phyloP scores from a whole-genome alignment of 2,329 filamentous ascomycete genomes.

The Westerdykella aurantiaca region DNA sequence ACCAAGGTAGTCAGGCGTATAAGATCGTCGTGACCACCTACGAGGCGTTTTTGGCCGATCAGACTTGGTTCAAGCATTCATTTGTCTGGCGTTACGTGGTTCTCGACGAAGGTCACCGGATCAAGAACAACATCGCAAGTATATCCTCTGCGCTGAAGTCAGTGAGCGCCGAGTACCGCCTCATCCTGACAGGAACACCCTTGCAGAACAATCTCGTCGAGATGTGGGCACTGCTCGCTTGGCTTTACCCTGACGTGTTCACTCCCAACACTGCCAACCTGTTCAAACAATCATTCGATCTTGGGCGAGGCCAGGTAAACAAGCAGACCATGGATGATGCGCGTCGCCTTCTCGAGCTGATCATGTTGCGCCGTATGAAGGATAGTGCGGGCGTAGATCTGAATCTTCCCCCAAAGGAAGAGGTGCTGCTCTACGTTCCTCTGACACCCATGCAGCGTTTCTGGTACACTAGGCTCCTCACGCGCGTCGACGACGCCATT shows the following conservation, averaged over 20 bases:
- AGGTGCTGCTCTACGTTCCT: conserved; percentile 53
- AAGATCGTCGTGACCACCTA: conserved; percentile 85
- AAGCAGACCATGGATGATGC: conserved; percentile 50
- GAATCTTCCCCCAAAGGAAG: conserved; percentile 52
- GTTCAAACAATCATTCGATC: conserved; percentile 54
- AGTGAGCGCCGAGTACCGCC: conserved; percentile 44
- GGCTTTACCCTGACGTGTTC: conserved; percentile 56
- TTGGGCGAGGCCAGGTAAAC: conserved; percentile 50
- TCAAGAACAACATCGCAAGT: conserved; percentile 70
- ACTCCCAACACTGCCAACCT: conserved; percentile 44
- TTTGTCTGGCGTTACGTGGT: conserved; percentile 99
- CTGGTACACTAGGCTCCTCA: conserved; percentile 55
- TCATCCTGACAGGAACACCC: conserved; percentile 52
- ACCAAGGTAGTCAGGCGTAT: conserved; percentile 19
- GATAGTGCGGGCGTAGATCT: conserved; percentile 50
- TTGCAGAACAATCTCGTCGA: conserved; percentile 55
- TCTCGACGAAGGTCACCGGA: conserved; percentile 96
- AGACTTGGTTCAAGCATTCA: conserved; percentile 82
- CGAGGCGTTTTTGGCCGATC: conserved; percentile 97
- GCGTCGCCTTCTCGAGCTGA: conserved; percentile 48
- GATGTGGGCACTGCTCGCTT: conserved; percentile 54
- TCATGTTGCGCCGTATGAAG: conserved; percentile 58
- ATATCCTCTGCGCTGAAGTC: conserved; percentile 41
- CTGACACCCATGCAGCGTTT: conserved; percentile 54
- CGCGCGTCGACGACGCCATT: conserved; percentile 47